phyloP scores from a whole-genome alignment of 768 basidiomycete species.

The Peribolospora kevripleyi region DNA sequence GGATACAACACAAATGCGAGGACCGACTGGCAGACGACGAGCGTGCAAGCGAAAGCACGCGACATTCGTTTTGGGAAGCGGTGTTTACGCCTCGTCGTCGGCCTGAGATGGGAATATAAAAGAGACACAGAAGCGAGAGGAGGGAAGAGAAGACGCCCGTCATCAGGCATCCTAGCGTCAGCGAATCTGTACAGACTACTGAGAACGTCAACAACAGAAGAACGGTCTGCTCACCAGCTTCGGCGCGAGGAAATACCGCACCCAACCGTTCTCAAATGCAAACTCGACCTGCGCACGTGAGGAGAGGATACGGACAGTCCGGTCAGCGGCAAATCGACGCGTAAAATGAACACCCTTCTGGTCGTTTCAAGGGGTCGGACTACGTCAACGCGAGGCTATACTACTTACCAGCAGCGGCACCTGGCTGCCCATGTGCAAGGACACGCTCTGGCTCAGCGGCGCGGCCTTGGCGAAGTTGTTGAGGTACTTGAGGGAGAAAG shows the following conservation, averaged over 20 bases:
- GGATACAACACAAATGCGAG: too few species aligned
- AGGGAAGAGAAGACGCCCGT: too few species aligned
- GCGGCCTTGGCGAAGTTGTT: constrained; percentile 87
- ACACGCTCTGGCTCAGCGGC: constrained; percentile 42
- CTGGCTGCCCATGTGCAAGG: constrained; percentile 74
- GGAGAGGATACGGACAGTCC: constrained; percentile 1
- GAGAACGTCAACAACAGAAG: too few species aligned
- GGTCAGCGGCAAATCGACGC: neutral
- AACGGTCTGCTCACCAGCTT: constrained; percentile 23
- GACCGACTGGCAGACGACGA: too few species aligned
- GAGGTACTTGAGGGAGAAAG: constrained; percentile 90
- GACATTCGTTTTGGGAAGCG: too few species aligned
- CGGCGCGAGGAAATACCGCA: constrained; percentile 87
- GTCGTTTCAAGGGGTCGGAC: neutral
- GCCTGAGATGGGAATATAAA: too few species aligned
- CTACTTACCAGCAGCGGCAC: constrained; percentile 56
- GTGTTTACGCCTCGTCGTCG: too few species aligned
- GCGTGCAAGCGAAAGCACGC: too few species aligned
- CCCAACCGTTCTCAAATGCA: constrained; percentile 63
- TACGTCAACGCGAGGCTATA: neutral
- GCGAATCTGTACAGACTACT: too few species aligned
- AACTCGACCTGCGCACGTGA: constrained; percentile 44
- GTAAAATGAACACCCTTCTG: neutral
- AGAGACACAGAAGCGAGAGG: too few species aligned
- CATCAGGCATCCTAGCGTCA: too few species aligned